Conservation (phyloP, 495 filamentous ascomycete species). For the Aspergillus conjunctus region DNA sequence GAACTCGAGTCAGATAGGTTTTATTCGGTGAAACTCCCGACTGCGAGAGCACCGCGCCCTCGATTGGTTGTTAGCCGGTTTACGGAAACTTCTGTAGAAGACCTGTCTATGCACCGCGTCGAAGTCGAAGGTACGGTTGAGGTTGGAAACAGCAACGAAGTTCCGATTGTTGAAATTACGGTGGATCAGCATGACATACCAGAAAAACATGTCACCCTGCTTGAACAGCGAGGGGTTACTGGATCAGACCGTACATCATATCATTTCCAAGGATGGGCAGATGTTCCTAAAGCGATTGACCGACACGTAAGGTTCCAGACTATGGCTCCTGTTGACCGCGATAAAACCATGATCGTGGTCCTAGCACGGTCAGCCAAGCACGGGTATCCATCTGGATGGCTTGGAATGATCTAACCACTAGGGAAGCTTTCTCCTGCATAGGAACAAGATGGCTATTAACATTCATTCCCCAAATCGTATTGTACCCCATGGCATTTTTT, state of each 20-base stretch:
- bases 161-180: background rate
- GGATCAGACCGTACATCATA: background rate
- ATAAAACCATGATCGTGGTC: background rate
- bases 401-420: background rate
- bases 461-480: too few species aligned
- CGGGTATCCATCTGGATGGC: background rate
- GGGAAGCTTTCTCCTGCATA: too few species aligned
- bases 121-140: background rate
- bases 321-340: background rate
- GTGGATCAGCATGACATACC: background rate
- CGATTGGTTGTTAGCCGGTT: background rate
- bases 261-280: background rate
- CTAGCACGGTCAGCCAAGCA: background rate
- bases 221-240: background rate
- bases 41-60: background rate
- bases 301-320: background rate
- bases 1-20: slow-evolving; percentile 3
- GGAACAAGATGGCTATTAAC: too few species aligned
- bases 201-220: background rate
- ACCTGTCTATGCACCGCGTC: background rate
- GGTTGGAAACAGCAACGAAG: too few species aligned
- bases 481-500: too few species aligned
- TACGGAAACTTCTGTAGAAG: background rate
- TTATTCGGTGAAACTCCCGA: background rate
- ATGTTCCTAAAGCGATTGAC: background rate